phyloP scores from a whole-genome alignment of 1,139 yeast genomes.

The Williopsis jadinii region DNA sequence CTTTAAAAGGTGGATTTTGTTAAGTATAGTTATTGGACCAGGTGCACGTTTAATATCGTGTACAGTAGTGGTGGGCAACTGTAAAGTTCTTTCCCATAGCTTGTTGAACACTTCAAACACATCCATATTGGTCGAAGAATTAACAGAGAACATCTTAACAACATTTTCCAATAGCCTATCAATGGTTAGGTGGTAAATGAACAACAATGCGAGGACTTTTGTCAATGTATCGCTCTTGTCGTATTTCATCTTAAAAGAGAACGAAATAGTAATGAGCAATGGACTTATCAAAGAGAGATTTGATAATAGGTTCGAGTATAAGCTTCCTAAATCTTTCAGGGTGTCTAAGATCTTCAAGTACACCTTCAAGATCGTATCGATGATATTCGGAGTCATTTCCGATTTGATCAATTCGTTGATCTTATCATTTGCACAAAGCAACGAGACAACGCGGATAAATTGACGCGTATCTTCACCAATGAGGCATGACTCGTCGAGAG shows the following conservation, averaged over 20 bases:
- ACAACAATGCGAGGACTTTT: slow-evolving; percentile 11
- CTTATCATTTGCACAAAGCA: slow-evolving; percentile 11
- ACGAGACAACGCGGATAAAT: slow-evolving; percentile 9
- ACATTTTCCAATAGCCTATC: slow-evolving; percentile 6
- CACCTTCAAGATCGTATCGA: slow-evolving; percentile 7
- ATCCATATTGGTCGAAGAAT: slow-evolving; percentile 14
- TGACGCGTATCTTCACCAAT: not conserved
- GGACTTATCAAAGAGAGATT: slow-evolving; percentile 18
- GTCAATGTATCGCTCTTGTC: slow-evolving; percentile 7
- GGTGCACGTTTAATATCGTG: slow-evolving; percentile 6
- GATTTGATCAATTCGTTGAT: slow-evolving; percentile 12
- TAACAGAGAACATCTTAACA: slow-evolving; percentile 11
- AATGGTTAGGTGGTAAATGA: slow-evolving; percentile 12
- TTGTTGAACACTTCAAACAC: slow-evolving; percentile 19
- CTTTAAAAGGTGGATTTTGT: slow-evolving; percentile 10
- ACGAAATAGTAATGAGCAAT: slow-evolving; percentile 18
- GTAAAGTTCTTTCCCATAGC: slow-evolving; percentile 19
- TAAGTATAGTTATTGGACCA: slow-evolving; percentile 18
- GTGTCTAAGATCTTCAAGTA: slow-evolving; percentile 11
- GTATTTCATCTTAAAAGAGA: slow-evolving; percentile 14
- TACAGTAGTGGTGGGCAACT: slow-evolving; percentile 2
- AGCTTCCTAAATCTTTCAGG: slow-evolving; percentile 2
- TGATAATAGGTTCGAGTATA: slow-evolving; percentile 4
- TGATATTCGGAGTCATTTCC: slow-evolving; percentile 8
- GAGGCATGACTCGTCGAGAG: not conserved